Conservation (phyloP, 179 eudicot genomes). For the Silene vulgaris region DNA sequence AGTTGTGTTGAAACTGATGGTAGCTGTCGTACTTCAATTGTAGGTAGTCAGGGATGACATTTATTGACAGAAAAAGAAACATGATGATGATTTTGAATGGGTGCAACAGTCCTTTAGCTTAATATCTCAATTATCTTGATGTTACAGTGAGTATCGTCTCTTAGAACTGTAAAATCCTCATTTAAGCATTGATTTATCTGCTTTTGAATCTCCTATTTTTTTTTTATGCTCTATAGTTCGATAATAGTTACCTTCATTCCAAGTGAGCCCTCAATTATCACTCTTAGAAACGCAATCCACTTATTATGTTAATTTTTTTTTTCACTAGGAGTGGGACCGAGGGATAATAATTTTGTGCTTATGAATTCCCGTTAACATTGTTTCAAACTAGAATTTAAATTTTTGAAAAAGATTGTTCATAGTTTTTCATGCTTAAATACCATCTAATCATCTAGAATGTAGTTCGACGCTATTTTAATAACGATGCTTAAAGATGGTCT, state of each 20-base stretch:
- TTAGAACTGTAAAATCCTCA: background rate
- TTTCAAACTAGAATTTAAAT: background rate
- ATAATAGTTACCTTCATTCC: too few relatives aligned
- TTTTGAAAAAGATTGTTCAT: background rate
- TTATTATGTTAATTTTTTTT: background rate
- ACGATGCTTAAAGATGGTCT: background rate
- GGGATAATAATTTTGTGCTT: background rate
- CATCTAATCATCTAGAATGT: background rate
- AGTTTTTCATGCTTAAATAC: background rate
- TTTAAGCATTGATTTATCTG: background rate
- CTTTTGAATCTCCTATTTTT: too few relatives aligned
- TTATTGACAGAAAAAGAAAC: constrained; percentile 43
- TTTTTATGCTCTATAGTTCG: background rate
- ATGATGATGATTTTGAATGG: constrained; percentile 39
- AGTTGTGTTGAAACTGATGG: background rate
- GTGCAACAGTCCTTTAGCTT: constrained; percentile 41
- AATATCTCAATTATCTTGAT: constrained; percentile 52
- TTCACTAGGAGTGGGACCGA: background rate
- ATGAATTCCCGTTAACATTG: background rate
- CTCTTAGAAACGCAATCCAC: too few relatives aligned
- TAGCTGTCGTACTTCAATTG: constrained; percentile 11
- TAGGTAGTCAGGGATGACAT: constrained; percentile 71
- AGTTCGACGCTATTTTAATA: background rate
- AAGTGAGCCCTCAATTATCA: too few relatives aligned
- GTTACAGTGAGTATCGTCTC: constrained; percentile 54